Evolutionary conservation across 2,329 filamentous ascomycete genomes (phyloP).

Genomic region (Talaromyces sp.): DNA sequence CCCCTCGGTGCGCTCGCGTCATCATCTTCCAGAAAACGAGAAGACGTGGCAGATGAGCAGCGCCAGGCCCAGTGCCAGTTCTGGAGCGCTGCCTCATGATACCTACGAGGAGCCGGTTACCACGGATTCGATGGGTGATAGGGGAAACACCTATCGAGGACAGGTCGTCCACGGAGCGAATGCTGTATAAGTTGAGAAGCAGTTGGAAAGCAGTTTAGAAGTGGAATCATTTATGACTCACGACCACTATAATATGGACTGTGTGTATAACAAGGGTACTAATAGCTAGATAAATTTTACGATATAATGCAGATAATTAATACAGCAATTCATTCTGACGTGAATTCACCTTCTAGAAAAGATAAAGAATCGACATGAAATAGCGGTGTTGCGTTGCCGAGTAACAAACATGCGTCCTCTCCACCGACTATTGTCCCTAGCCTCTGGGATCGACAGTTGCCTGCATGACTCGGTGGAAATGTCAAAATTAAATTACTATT

Average conservation of each 20-base stretch:
- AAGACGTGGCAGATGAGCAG: slow-evolving; percentile 24
- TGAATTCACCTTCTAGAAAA: not conserved
- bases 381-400: not conserved
- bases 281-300: not conserved
- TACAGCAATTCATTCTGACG: not conserved
- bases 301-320: not conserved
- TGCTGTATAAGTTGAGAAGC: not conserved
- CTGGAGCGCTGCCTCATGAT: slow-evolving; percentile 8
- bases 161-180: slow-evolving; percentile 2
- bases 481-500: not conserved
- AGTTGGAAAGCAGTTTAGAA: too few species aligned
- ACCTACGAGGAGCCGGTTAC: slow-evolving; percentile 32
- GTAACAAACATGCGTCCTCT: not conserved
- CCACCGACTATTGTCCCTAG: not conserved
- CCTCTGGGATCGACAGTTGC: not conserved
- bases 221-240: not conserved
- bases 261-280: too few species aligned
- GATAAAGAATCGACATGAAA: not conserved
- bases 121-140: slow-evolving; percentile 30
- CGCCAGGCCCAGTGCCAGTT: slow-evolving; percentile 7
- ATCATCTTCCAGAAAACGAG: slow-evolving; percentile 28
- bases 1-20: slow-evolving; percentile 63
- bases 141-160: slow-evolving; percentile 17
- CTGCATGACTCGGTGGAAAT: not conserved
- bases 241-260: not conserved